Evolutionary conservation across 148 eudicot genomes (phyloP).

Genomic region (Simmondsia chinensis): DNA sequence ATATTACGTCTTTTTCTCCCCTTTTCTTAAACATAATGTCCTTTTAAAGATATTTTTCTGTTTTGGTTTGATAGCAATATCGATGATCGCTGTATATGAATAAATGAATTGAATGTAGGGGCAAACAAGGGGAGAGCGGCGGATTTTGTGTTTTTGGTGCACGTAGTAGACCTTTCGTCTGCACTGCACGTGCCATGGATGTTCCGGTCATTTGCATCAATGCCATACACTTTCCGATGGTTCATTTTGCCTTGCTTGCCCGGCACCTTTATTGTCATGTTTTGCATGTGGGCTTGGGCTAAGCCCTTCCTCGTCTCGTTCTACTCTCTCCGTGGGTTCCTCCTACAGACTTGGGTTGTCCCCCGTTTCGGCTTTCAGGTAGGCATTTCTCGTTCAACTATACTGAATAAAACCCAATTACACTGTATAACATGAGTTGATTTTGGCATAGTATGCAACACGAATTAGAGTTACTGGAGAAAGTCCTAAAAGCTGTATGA

Average conservation of each 20-base stretch:
- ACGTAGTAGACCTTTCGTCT: conserved; percentile 47
- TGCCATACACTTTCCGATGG: conserved; percentile 29
- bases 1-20: no score
- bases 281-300: conserved; percentile 56
- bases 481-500: no score
- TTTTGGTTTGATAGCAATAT: neutral
- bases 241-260: conserved; percentile 40
- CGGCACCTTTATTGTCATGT: conserved; percentile 11
- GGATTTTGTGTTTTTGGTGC: conserved; percentile 76
- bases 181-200: conserved; percentile 49
- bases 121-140: conserved; percentile 46
- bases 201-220: conserved; percentile 33
- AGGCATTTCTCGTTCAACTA: neutral
- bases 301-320: conserved; percentile 34
- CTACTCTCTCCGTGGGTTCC: conserved; percentile 32
- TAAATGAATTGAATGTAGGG: conserved; percentile 37
- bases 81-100: no score
- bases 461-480: no score
- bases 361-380: conserved; percentile 76
- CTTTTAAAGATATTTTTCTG: neutral
- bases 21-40: neutral
- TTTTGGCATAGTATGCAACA: no score
- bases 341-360: conserved; percentile 65
- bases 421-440: no score
- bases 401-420: neutral